These are phyloP conservation scores for Chamaecyparis obtusa DNA, from an alignment of 75 land plant species.

Conservation along the genomic window DNA sequence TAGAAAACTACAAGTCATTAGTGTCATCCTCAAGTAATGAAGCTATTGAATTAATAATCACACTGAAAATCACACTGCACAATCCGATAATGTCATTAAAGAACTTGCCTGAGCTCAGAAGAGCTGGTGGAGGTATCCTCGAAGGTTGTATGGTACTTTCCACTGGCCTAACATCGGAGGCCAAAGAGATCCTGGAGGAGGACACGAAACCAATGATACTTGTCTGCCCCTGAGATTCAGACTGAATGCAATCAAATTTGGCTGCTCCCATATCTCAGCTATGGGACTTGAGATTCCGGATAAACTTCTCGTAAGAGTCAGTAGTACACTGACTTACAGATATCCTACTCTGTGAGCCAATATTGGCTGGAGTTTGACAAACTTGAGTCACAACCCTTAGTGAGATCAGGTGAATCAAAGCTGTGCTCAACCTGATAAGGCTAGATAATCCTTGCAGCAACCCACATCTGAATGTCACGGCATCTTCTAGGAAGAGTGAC, in stretches of 20 bases:
- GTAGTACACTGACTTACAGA: no score
- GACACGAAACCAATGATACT: not conserved
- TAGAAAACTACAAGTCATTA: not conserved
- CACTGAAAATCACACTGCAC: not conserved
- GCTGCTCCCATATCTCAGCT: not conserved
- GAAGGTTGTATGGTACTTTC: not conserved
- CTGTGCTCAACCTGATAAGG: not conserved
- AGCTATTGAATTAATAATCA: not conserved
- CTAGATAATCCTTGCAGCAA: not conserved
- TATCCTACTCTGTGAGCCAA: not conserved
- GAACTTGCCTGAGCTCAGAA: not conserved
- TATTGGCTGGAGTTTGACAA: not conserved
- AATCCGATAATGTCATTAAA: not conserved
- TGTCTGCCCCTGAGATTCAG: slow-evolving; percentile 1
- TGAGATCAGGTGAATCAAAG: not conserved
- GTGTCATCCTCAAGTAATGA: not conserved
- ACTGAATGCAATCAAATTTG: not conserved
- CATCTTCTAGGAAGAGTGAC: not conserved
- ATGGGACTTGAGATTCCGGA: not conserved
- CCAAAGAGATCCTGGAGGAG: not conserved
- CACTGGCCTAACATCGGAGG: not conserved
- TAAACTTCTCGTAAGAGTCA: not conserved
- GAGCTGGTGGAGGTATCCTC: not conserved
- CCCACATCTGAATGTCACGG: not conserved
- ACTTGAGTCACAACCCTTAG: not conserved